Conservation (phyloP, 768 basidiomycete species). For the Panaeolus papilionaceus region DNA sequence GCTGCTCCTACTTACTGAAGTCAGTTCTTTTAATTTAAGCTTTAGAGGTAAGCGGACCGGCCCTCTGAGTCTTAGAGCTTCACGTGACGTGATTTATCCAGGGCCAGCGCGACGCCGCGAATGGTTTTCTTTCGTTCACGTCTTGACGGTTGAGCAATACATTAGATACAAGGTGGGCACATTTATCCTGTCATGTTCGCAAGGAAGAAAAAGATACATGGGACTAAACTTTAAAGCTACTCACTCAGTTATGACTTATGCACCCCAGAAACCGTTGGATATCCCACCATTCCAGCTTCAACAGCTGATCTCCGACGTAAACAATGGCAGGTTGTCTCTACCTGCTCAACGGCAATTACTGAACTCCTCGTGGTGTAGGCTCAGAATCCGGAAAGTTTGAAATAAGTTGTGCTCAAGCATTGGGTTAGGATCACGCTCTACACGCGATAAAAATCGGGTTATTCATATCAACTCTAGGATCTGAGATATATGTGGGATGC, state of each 20-base stretch:
- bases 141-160: background rate
- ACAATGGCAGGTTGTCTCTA: conserved; percentile 31
- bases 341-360: background rate
- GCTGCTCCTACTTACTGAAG: too few species aligned
- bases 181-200: background rate
- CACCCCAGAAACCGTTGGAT: conserved; percentile 41
- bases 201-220: background rate
- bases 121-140: background rate
- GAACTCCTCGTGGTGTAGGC: conserved; percentile 4
- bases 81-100: conserved; percentile 1
- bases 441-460: background rate
- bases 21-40: too few species aligned
- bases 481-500: conserved; percentile 88
- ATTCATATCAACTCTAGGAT: conserved; percentile 48
- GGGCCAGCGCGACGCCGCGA: background rate
- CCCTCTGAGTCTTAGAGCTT: too few species aligned
- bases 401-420: conserved; percentile 61
- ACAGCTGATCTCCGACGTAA: conserved; percentile 47
- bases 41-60: too few species aligned
- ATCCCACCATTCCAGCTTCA: conserved; percentile 41
- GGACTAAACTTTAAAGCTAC: background rate
- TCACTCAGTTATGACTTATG: conserved; percentile 20
- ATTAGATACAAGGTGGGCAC: background rate
- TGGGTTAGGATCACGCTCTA: conserved; percentile 46
- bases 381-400: conserved; percentile 29